Evolutionary conservation across 306 rosid species (phyloP).

Genomic region (Parietaria judaica): DNA sequence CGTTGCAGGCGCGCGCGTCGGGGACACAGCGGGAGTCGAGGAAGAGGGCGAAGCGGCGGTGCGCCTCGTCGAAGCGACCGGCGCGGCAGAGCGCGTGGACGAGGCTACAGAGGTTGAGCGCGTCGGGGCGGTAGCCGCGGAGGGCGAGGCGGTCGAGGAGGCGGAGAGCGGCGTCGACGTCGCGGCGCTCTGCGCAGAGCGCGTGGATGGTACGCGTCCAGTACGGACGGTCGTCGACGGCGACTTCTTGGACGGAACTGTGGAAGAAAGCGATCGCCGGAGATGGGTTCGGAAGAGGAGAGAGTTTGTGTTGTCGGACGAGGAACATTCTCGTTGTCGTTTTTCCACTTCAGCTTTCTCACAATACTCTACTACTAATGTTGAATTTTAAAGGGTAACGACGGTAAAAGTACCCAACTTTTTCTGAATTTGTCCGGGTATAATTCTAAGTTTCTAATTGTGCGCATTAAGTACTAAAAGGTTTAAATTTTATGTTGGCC

Average conservation of each 20-base stretch:
- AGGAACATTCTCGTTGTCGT: too few relatives aligned
- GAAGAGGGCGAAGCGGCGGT: constrained; percentile 42
- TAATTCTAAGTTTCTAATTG: too few relatives aligned
- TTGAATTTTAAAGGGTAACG: too few relatives aligned
- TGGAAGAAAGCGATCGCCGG: background rate
- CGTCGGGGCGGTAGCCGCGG: constrained; percentile 33
- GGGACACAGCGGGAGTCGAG: constrained; percentile 43
- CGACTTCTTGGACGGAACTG: constrained; percentile 5
- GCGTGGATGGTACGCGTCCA: constrained; percentile 44
- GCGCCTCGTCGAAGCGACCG: constrained; percentile 61
- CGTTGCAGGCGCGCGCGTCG: constrained; percentile 74
- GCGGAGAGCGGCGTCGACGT: constrained; percentile 41
- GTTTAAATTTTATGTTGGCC: too few relatives aligned
- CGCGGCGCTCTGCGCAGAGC: constrained; percentile 29
- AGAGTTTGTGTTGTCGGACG: background rate
- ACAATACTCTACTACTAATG: too few relatives aligned
- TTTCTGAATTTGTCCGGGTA: too few relatives aligned
- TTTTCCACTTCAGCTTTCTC: too few relatives aligned
- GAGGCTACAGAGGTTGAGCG: constrained; percentile 40
- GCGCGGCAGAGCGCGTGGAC: constrained; percentile 69
- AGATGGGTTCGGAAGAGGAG: background rate
- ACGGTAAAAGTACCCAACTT: too few relatives aligned
- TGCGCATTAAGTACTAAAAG: too few relatives aligned
- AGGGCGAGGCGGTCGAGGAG: constrained; percentile 44
- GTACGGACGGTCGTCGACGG: constrained; percentile 27